Base-by-base conservation (phyloP, 352 stramenopile genomes). In the Phytophthora lateralis region DNA sequence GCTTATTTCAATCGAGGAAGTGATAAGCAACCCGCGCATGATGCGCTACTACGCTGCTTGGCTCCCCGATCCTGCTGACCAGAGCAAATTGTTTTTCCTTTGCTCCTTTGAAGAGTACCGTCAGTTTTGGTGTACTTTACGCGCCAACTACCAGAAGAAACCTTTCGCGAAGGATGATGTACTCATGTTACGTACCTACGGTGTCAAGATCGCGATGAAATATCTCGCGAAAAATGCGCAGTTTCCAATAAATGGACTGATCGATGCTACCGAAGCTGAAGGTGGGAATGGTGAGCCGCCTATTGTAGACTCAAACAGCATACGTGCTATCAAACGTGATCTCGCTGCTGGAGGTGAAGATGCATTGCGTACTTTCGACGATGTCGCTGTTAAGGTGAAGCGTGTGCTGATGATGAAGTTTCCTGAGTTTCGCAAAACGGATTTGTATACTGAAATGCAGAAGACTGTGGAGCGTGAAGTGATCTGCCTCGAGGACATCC, bases 131-230 rank as follows among this genome's bases (percentile, higher is more conserved):
- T 88, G 80, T 51, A 88, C 80, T 8, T 65, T 90, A 47, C 80
- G 78, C 7, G 71, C 74, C 6, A 89, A 88, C n/a, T 86, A 89
- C 54, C 67, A 83, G 55, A 67, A 77, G 50, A 81, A 80, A 12
- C 63, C 77, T 8, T 90, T 92, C 52, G 83, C 67, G n/a, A 93
- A 95, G 52, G 87, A 95, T 59, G 84, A 93, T 43, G 82, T 90
- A 46, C 73, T 91, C 52, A 87, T 93, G 74, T 50, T 95, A 41
- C 81, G 84, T 35, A 94, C 85, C 2, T 95, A 94, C 45, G 87
- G 87, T 34, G 83, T 93, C 12, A 95, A 95, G 68, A 94, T 95
- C 48, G 80, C 83, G 4, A 89, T 88, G 63, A 95, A 95, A 56
- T 95, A 95, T 45, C 53, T 95, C 7, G 73, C 84, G 8, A 87